Percentiles rank a stretch among this genome's conserved stretches.
These are phyloP conservation scores for Termitomyces titanicus DNA, from an alignment of 768 basidiomycete genomes.

Conservation along the genomic window DNA sequence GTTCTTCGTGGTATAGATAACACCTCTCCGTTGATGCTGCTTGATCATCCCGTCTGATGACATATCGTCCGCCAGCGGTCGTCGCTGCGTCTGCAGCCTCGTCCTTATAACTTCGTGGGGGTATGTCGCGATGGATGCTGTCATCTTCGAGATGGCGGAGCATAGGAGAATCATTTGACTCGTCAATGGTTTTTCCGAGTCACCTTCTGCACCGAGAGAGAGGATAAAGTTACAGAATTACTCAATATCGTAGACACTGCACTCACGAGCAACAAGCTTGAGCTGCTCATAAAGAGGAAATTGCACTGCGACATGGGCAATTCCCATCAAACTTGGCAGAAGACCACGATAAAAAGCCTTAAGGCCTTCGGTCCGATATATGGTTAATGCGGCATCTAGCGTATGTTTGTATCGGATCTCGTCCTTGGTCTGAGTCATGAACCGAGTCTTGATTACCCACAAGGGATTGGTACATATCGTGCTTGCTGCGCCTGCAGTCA, in stretches of 20 bases:
- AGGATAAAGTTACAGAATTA: conserved; percentile 9
- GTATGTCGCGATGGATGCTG: conserved; percentile 92
- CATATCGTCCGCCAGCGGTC: conserved; percentile 55
- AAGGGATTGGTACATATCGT: conserved; percentile 93
- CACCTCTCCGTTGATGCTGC: conserved; percentile 53
- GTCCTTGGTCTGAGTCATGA: conserved; percentile 89
- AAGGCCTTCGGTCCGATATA: conserved; percentile 85
- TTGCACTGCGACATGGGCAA: conserved; percentile 93
- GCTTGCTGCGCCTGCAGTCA: conserved; percentile 92
- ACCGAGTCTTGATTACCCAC: conserved; percentile 99
- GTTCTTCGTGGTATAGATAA: conserved; percentile 67
- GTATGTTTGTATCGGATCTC: conserved; percentile 87
- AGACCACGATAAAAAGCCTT: conserved; percentile 94
- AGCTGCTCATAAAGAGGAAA: conserved; percentile 95
- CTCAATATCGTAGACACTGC: not conserved
- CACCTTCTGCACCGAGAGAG: conserved; percentile 30
- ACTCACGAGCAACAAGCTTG: conserved; percentile 83
- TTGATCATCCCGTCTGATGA: conserved; percentile 63
- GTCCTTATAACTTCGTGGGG: conserved; percentile 99
- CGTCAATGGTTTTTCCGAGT: conserved; percentile 47
- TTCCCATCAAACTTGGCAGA: conserved; percentile 89
- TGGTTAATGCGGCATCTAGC: conserved; percentile 82
- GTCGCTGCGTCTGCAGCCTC: conserved; percentile 84
- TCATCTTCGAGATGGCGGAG: conserved; percentile 94
- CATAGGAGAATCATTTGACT: conserved; percentile 77